These are phyloP conservation scores for Daldinia loculata DNA, from an alignment of 495 filamentous ascomycete genomes.

Conservation along the genomic window DNA sequence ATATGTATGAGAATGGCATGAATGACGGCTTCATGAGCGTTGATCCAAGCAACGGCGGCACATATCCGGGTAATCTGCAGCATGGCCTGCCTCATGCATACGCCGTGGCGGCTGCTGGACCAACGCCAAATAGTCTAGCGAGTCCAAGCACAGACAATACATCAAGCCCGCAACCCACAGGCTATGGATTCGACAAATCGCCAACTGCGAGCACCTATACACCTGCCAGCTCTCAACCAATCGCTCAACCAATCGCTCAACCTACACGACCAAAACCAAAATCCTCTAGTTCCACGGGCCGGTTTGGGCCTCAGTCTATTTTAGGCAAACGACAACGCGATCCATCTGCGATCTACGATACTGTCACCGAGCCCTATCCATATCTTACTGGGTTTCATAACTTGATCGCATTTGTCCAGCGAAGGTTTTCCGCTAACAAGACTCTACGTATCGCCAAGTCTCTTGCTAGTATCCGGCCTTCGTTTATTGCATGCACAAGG, in stretches of 20 bases:
- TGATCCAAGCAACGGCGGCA: constrained; percentile 49
- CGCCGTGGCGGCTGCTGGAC: constrained; percentile 57
- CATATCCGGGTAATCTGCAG: constrained; percentile 59
- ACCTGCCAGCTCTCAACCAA: constrained; percentile 39
- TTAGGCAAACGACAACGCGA: constrained; percentile 67
- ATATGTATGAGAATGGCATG: constrained; percentile 53
- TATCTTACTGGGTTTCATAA: constrained; percentile 92
- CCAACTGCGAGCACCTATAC: constrained; percentile 55
- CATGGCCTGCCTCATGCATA: constrained; percentile 62
- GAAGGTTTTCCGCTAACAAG: constrained; percentile 74
- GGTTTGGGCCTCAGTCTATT: constrained; percentile 58
- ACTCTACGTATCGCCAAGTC: constrained; percentile 83
- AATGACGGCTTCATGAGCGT: constrained; percentile 52
- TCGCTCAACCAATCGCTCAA: constrained; percentile 42
- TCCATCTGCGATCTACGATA: constrained; percentile 85
- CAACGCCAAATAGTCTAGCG: constrained; percentile 54
- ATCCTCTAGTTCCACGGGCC: constrained; percentile 52
- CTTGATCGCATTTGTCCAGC: constrained; percentile 80
- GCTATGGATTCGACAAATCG: constrained; percentile 55
- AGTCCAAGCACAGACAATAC: constrained; percentile 62
- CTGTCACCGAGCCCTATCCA: constrained; percentile 86
- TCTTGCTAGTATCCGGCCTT: constrained; percentile 87
- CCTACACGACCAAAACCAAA: constrained; percentile 51
- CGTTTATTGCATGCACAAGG: constrained; percentile 87
- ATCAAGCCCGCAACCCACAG: constrained; percentile 56